phyloP scores from a whole-genome alignment of 139 green algal species.

The Deuterostichococcus epilithicus region DNA sequence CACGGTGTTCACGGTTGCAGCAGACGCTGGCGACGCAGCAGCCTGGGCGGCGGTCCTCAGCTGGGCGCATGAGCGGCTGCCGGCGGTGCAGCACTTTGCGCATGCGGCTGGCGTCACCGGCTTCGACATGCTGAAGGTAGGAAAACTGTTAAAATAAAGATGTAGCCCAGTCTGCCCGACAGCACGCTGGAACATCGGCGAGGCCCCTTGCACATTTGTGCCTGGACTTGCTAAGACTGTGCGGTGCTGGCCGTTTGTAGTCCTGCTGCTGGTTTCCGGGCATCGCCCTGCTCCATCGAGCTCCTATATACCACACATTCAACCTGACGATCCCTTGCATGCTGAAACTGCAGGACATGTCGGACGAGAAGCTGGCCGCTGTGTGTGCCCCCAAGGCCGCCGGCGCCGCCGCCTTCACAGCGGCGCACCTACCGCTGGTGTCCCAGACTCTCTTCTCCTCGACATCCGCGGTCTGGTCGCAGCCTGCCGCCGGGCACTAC shows the following conservation, averaged over 20 bases:
- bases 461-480: conserved; percentile 34
- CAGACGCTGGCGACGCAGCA: neutral
- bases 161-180: no score
- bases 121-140: conserved; percentile 19
- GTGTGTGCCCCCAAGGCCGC: conserved; percentile 5
- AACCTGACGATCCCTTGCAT: neutral
- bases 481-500: conserved; percentile 36
- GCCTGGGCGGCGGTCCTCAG: neutral
- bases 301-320: no score
- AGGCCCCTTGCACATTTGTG: no score
- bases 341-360: neutral
- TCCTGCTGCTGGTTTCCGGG: no score
- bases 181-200: no score
- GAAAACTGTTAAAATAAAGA: no score
- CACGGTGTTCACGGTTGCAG: neutral
- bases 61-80: conserved; percentile 27
- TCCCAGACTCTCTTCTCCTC: conserved; percentile 27
- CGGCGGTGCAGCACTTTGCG: conserved; percentile 21
- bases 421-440: neutral
- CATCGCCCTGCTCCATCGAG: no score
- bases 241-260: no score
- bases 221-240: no score
- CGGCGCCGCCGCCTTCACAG: neutral
- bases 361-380: neutral
- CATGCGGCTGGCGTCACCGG: conserved; percentile 32